Conservation (phyloP, 345 rosid genomes). For the Microcos paniculata region DNA sequence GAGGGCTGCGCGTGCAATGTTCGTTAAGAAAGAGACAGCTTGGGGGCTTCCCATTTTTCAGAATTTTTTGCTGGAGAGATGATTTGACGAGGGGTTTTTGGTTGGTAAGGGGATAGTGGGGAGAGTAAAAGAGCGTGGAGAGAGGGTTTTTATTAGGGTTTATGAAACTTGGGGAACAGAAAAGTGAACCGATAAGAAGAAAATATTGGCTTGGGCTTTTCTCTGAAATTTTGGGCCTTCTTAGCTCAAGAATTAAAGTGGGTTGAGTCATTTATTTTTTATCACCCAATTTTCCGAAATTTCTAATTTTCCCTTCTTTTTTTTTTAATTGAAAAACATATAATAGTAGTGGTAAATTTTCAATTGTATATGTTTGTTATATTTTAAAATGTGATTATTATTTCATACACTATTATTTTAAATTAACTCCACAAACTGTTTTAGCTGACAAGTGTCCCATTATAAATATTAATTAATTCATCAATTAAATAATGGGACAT, state of each 20-base stretch:
- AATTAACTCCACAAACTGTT: too few relatives aligned
- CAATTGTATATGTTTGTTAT: too few relatives aligned
- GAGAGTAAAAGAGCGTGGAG: background rate
- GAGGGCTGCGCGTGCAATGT: slow-evolving; percentile 72
- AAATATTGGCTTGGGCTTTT: background rate
- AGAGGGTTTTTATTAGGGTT: slow-evolving; percentile 34
- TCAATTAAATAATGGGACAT: too few relatives aligned
- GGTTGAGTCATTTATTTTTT: too few relatives aligned
- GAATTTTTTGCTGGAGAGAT: background rate
- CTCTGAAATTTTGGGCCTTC: background rate
- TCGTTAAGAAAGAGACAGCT: slow-evolving; percentile 70
- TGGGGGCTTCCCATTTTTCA: slow-evolving; percentile 71
- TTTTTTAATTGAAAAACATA: too few relatives aligned
- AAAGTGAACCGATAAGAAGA: background rate
- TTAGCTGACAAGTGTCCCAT: too few relatives aligned
- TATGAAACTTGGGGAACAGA: background rate
- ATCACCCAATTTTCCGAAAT: too few relatives aligned
- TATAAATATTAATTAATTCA: too few relatives aligned
- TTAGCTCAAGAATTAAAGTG: background rate
- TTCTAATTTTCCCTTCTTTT: too few relatives aligned
- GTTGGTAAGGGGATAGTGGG: background rate
- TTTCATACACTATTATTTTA: too few relatives aligned
- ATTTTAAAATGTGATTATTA: too few relatives aligned
- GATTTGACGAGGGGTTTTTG: background rate
- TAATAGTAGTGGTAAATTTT: too few relatives aligned